Percentiles rank a stretch among this genome's conserved stretches.
These are phyloP conservation scores for Sphagnum tenellum DNA, from an alignment of 225 moss, liverwort and hornwort species.

Conservation along the genomic window DNA sequence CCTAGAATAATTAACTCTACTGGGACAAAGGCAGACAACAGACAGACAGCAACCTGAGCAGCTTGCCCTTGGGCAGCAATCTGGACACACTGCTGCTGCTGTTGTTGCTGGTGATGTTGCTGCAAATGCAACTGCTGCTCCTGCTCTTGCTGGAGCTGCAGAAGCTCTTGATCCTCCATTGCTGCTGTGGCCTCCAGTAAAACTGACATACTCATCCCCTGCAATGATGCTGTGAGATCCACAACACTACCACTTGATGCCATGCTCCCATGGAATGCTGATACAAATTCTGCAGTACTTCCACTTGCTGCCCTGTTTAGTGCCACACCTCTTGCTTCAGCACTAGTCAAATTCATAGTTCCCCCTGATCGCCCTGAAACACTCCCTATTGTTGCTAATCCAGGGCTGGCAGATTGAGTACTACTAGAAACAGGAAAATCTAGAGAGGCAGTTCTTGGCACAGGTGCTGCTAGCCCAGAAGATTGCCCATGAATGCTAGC, in stretches of 20 bases:
- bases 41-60: too few species aligned
- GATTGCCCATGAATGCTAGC: constrained; percentile 46
- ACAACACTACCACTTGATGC: constrained; percentile 61
- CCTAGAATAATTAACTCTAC: too few species aligned
- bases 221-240: constrained; percentile 70
- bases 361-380: constrained; percentile 36
- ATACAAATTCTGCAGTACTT: constrained; percentile 32
- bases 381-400: constrained; percentile 27
- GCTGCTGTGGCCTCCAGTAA: constrained; percentile 38
- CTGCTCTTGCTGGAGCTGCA: constrained; percentile 53
- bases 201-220: constrained; percentile 68
- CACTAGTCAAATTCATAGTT: constrained; percentile 28
- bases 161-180: constrained; percentile 32
- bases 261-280: constrained; percentile 46
- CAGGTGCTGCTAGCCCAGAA: constrained; percentile 47
- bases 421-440: constrained; percentile 27
- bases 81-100: constrained; percentile 46
- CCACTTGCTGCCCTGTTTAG: constrained; percentile 38
- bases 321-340: constrained; percentile 19
- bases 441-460: constrained; percentile 45
- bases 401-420: constrained; percentile 55
- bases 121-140: constrained; percentile 20
- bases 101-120: constrained; percentile 40
- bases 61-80: too few species aligned
- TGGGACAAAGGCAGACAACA: too few species aligned